These are phyloP conservation scores for Xylariaceae sp. DNA, from an alignment of 2,329 filamentous ascomycete species.

Conservation along the genomic window DNA sequence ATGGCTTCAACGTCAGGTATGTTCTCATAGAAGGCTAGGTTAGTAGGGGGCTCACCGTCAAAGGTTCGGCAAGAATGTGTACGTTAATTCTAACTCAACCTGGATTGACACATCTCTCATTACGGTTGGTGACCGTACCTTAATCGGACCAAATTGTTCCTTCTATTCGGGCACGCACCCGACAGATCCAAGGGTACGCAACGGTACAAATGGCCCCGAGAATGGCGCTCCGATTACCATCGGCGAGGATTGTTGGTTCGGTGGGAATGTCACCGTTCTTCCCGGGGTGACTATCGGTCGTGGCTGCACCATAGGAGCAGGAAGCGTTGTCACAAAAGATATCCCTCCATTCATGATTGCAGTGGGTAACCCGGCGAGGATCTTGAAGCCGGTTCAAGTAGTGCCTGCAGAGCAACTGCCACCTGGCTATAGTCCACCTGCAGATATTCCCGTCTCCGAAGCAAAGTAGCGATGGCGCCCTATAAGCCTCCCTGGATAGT, in stretches of 20 bases:
- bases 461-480: slow-evolving; percentile 35
- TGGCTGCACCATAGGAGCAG: slow-evolving; percentile 77
- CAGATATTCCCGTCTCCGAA: slow-evolving; percentile 30
- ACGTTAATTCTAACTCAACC: slow-evolving; percentile 75
- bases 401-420: slow-evolving; percentile 30
- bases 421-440: slow-evolving; percentile 29
- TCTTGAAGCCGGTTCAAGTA: slow-evolving; percentile 49
- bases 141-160: slow-evolving; percentile 79
- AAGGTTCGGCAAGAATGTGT: slow-evolving; percentile 71
- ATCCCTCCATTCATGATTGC: slow-evolving; percentile 68
- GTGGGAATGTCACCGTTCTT: slow-evolving; percentile 72
- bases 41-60: slow-evolving; percentile 18
- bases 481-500: slow-evolving; percentile 89
- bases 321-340: slow-evolving; percentile 81
- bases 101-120: slow-evolving; percentile 80
- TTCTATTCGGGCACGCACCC: slow-evolving; percentile 81
- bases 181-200: slow-evolving; percentile 73
- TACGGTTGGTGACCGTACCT: slow-evolving; percentile 75
- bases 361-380: slow-evolving; percentile 69
- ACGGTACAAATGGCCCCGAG: slow-evolving; percentile 79
- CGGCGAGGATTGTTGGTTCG: slow-evolving; percentile 83
- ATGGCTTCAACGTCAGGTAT: slow-evolving; percentile 74
- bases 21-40: slow-evolving; percentile 16
- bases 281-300: slow-evolving; percentile 80
- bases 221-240: slow-evolving; percentile 74